These are phyloP conservation scores for Clonostachys byssicola DNA, from an alignment of 2,329 filamentous ascomycete species.

Conservation along the genomic window DNA sequence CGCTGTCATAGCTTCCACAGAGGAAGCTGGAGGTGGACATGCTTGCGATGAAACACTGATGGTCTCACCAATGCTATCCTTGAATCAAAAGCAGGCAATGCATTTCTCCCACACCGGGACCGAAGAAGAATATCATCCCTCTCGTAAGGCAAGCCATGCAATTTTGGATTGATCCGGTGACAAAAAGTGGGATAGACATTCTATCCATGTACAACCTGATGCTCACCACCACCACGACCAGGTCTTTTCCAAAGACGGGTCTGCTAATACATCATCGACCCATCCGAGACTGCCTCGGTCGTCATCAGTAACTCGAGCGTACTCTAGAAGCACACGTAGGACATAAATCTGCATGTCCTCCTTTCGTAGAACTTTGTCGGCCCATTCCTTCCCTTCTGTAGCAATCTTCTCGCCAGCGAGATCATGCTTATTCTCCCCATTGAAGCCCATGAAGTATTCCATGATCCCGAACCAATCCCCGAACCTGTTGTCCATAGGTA, in stretches of 20 bases:
- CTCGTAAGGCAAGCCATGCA: no score
- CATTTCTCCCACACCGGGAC: no score
- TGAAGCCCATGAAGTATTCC: constrained; percentile 68
- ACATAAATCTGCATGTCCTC: constrained; percentile 75
- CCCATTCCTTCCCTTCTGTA: constrained; percentile 62
- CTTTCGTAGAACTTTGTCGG: constrained; percentile 60
- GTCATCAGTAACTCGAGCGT: constrained; percentile 51
- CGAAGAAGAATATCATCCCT: no score
- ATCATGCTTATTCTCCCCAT: constrained; percentile 43
- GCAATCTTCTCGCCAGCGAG: constrained; percentile 60
- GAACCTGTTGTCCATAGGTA: constrained; percentile 74
- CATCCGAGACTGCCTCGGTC: constrained; percentile 48
- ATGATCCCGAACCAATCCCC: constrained; percentile 69
- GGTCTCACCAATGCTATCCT: no score
- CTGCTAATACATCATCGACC: constrained; percentile 41
- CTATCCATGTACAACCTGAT: neutral
- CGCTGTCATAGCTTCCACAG: no score
- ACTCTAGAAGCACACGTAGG: constrained; percentile 60
- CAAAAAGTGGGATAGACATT: neutral
- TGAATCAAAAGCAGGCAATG: no score
- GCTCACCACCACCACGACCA: constrained; percentile 18
- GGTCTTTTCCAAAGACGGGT: constrained; percentile 21
- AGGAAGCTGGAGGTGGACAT: no score
- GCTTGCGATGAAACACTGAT: no score
- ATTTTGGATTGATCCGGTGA: neutral